Base-by-base conservation (phyloP, 2,329 filamentous ascomycete species). In the Cordyceps cicadae region DNA sequence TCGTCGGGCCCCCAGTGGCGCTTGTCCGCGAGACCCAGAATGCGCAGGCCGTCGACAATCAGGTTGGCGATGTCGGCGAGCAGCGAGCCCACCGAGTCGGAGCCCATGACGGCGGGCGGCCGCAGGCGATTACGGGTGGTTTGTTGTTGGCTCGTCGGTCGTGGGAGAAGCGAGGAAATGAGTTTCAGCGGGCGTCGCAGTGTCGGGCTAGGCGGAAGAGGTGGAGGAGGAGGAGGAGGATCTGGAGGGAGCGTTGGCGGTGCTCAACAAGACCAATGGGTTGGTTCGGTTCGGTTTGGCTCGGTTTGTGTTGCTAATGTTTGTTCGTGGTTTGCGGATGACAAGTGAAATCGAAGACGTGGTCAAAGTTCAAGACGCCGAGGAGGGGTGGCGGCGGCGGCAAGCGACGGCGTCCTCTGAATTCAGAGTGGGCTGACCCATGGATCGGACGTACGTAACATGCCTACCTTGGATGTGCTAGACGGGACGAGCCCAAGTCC, bases 1-100 rank as follows among this genome's bases (percentile, higher is more conserved):
- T 85, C 82, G 74, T 84, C 81, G 24, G 76, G 73, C 0, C 78
- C 80, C 83, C 83, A 85, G 63, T 80, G 78, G 50, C 77, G 76
- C 71, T 84, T 84, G 70, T 85, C 82, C 66, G 81, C 78, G 65
- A 82, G 77, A 72, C 76, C 76, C 67, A 85, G 73, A 65, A 79
- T 79, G 67, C 80, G 81, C 66, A 84, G 71, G 62, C 76, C 77
- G 64, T 83, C 79, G 67, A 75, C 76, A 66, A 85, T 70, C 57
- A 78, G 75, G 63, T 76, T 80, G 66, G 82, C 83, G 70, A 85
- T 83, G 71, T 75, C 75, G 68, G 81, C 81, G 70, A 85, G 79
- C 68, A 84, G 76, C 65, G 78, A 77, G 67, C 83, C 83, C 68
- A 85, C 81, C 54, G 81, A 81, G 70, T 82, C 78, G 54, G 32